A percentile compares a stretch with the other conserved stretches of the same genome.
These are phyloP conservation scores for Somion occarium DNA, from an alignment of 1,284 basidiomycete species.

Conservation along the genomic window DNA sequence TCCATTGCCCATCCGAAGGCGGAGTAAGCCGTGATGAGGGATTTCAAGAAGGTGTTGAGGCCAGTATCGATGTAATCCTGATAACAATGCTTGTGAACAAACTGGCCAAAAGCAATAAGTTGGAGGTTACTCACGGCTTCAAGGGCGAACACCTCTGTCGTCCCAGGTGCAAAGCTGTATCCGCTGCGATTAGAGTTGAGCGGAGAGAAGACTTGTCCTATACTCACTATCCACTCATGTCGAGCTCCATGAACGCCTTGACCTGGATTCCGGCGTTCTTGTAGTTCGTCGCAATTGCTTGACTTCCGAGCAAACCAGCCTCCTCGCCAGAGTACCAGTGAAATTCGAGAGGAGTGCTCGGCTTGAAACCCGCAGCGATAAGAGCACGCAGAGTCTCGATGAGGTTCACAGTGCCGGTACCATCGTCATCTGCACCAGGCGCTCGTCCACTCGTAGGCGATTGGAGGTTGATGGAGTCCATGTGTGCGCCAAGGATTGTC, in stretches of 20 bases:
- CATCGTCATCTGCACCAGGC: conserved; percentile 71
- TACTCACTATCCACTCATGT: conserved; percentile 46
- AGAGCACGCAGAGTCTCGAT: conserved; percentile 60
- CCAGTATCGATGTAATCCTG: conserved; percentile 50
- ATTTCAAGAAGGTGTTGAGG: conserved; percentile 35
- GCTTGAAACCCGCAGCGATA: conserved; percentile 44
- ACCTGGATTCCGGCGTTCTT: conserved; percentile 42
- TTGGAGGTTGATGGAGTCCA: conserved; percentile 55
- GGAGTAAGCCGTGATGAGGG: conserved; percentile 34
- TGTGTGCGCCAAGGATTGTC: conserved; percentile 60
- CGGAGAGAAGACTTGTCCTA: no score
- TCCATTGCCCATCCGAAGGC: conserved; percentile 37
- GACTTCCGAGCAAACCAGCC: conserved; percentile 61
- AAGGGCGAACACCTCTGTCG: conserved; percentile 55
- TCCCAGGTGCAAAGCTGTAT: conserved; percentile 48
- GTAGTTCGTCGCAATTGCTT: conserved; percentile 60
- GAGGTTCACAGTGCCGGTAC: conserved; percentile 63
- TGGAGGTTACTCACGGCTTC: conserved; percentile 30
- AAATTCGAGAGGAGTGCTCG: conserved; percentile 58
- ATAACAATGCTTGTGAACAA: neutral
- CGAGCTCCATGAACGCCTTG: conserved; percentile 40
- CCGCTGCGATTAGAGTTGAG: no score
- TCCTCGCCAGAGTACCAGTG: conserved; percentile 67
- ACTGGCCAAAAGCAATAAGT: neutral
- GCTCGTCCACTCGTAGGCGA: conserved; percentile 41